Evolutionary conservation across 1,284 basidiomycete species (phyloP).

Genomic region (Trametes versicolor): DNA sequence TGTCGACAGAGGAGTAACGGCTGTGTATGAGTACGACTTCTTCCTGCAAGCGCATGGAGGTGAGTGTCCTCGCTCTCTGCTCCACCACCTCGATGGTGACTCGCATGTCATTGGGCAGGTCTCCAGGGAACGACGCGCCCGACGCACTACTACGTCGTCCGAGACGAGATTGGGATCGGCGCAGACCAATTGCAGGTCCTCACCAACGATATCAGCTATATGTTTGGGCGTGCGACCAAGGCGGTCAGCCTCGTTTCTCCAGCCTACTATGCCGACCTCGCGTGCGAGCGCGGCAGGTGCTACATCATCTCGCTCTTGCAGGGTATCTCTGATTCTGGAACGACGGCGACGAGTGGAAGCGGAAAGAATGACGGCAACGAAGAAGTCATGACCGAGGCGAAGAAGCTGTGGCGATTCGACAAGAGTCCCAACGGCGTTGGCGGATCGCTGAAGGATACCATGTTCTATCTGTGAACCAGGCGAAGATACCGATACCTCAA

Average conservation of each 20-base stretch:
- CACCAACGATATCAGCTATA: slow-evolving; percentile 72
- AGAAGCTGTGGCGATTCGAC: slow-evolving; percentile 56
- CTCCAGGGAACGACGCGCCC: slow-evolving; percentile 67
- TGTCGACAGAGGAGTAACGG: slow-evolving; percentile 73
- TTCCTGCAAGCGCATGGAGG: slow-evolving; percentile 76
- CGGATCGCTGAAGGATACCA: slow-evolving; percentile 64
- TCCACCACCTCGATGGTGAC: slow-evolving; percentile 24
- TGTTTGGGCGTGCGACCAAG: slow-evolving; percentile 83
- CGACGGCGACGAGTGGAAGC: slow-evolving; percentile 42
- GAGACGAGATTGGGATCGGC: slow-evolving; percentile 75
- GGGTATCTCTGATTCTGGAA: slow-evolving; percentile 56
- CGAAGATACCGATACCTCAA: too few relatives aligned
- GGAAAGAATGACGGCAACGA: slow-evolving; percentile 48
- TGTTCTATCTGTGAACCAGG: slow-evolving; percentile 77
- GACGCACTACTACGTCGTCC: slow-evolving; percentile 82
- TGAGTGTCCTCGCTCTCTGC: not conserved
- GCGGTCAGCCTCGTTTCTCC: slow-evolving; percentile 83
- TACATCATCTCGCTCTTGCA: slow-evolving; percentile 74
- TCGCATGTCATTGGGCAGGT: slow-evolving; percentile 21
- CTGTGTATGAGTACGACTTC: slow-evolving; percentile 81
- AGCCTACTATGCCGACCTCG: slow-evolving; percentile 80
- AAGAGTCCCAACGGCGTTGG: slow-evolving; percentile 55
- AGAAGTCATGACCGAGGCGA: slow-evolving; percentile 61
- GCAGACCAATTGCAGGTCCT: slow-evolving; percentile 72
- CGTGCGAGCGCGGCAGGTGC: slow-evolving; percentile 81